Evolutionary conservation across 2,329 filamentous ascomycete species (phyloP).

Genomic region (Fusarium tjaetaba): DNA sequence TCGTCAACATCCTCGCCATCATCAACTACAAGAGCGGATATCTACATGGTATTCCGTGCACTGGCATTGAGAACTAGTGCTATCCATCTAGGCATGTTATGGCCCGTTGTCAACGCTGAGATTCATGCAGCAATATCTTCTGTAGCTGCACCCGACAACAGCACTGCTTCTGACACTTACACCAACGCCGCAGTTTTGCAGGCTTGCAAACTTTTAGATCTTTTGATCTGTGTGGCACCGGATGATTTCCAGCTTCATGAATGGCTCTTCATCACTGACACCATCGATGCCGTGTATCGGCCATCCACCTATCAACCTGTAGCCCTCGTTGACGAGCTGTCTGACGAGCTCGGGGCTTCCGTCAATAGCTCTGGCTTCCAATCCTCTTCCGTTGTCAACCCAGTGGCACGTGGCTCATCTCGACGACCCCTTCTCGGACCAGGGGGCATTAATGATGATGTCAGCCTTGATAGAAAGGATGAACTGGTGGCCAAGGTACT

Average conservation of each 20-base stretch:
- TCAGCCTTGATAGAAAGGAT: conserved; percentile 68
- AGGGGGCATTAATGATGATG: conserved; percentile 65
- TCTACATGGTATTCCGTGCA: conserved; percentile 88
- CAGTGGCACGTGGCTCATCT: conserved; percentile 49
- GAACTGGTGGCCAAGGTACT: conserved; percentile 81
- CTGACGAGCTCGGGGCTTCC: conserved; percentile 73
- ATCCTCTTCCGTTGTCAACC: conserved; percentile 51
- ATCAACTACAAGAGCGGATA: conserved; percentile 85
- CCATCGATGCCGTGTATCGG: conserved; percentile 93
- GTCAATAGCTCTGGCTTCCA: conserved; percentile 47
- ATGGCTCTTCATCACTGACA: conserved; percentile 98
- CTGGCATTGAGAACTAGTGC: conserved; percentile 82
- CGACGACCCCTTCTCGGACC: conserved; percentile 62
- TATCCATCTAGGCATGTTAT: conserved; percentile 83
- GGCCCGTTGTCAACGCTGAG: conserved; percentile 90
- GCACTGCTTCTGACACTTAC: conserved; percentile 74
- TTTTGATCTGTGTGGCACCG: conserved; percentile 84
- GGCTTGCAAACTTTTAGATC: conserved; percentile 91
- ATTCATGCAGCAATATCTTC: conserved; percentile 83
- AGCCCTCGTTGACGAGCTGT: conserved; percentile 85
- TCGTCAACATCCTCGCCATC: conserved; percentile 91
- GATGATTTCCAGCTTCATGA: conserved; percentile 99
- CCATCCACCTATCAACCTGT: conserved; percentile 74
- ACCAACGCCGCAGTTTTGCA: conserved; percentile 82
- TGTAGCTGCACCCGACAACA: conserved; percentile 74